Evolutionary conservation across 495 filamentous ascomycete genomes (phyloP).

Genomic region (Halenospora varia): DNA sequence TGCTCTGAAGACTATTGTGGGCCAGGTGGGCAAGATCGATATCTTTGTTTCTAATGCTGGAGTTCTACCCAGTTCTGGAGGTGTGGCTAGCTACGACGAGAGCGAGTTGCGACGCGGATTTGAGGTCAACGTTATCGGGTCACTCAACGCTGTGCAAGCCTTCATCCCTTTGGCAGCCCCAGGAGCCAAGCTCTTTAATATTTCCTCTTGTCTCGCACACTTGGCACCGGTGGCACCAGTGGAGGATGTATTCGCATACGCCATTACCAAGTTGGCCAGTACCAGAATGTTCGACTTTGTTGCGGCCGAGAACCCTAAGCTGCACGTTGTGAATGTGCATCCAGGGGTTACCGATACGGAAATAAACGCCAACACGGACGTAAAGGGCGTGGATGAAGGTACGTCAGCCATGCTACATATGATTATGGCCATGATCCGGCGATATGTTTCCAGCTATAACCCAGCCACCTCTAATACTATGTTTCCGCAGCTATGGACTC

Average conservation of each 20-base stretch:
- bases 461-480: no score
- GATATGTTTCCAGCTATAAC: no score
- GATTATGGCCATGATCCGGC: no score
- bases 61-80: conserved; percentile 4
- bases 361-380: not conserved
- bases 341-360: not conserved
- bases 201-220: not conserved
- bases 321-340: not conserved
- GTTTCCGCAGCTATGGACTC: not conserved
- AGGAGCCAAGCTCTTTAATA: not conserved
- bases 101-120: conserved; percentile 26
- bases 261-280: conserved; percentile 34
- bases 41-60: conserved; percentile 34
- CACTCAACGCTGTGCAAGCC: conserved; percentile 7
- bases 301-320: not conserved
- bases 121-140: conserved; percentile 31
- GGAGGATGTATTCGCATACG: conserved; percentile 33
- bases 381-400: not conserved
- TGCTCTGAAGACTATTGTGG: not conserved
- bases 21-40: conserved; percentile 27
- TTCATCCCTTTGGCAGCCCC: not conserved
- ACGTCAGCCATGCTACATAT: no score
- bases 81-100: conserved; percentile 23
- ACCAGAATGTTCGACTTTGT: conserved; percentile 25
- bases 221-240: not conserved